phyloP scores from a whole-genome alignment of 2,329 filamentous ascomycete species.

The Aspergillus aculeatinus region DNA sequence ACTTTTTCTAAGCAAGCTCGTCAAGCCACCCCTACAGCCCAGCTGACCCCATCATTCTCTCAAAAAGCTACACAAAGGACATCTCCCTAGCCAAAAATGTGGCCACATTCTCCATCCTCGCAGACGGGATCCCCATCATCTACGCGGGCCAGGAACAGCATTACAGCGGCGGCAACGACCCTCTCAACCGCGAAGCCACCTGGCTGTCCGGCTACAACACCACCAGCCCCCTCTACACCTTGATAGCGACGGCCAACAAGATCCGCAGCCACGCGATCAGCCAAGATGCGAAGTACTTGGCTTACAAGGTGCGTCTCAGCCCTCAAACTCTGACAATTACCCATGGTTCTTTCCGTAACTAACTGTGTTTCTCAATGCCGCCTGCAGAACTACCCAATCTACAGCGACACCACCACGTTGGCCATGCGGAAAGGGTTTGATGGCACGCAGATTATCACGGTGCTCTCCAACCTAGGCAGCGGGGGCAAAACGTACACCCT shows the following conservation, averaged over 20 bases:
- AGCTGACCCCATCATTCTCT: background rate
- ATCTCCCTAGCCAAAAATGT: conserved; percentile 58
- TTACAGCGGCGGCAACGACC: conserved; percentile 52
- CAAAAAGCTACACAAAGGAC: conserved; percentile 32
- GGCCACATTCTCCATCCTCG: conserved; percentile 60
- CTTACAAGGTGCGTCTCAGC: conserved; percentile 30
- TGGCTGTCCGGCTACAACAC: conserved; percentile 56
- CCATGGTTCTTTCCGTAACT: background rate
- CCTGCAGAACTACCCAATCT: conserved; percentile 41
- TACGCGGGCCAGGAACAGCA: conserved; percentile 70
- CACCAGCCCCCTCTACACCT: conserved; percentile 50
- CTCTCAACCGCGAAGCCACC: conserved; percentile 57
- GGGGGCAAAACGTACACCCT: conserved; percentile 27
- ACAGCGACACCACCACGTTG: conserved; percentile 44
- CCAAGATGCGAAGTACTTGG: conserved; percentile 41
- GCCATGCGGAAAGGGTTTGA: conserved; percentile 44
- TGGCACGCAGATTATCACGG: conserved; percentile 39
- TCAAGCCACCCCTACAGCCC: background rate
- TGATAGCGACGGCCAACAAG: conserved; percentile 51
- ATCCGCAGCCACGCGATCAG: conserved; percentile 49
- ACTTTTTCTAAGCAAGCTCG: background rate
- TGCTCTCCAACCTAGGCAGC: conserved; percentile 47
- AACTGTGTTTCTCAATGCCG: background rate
- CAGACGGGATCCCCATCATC: conserved; percentile 62
- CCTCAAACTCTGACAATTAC: no score